A percentile compares a stretch with the other conserved stretches of the same genome.
Conservation (phyloP, 306 rosid genomes). For the Mucuna pruriens region DNA sequence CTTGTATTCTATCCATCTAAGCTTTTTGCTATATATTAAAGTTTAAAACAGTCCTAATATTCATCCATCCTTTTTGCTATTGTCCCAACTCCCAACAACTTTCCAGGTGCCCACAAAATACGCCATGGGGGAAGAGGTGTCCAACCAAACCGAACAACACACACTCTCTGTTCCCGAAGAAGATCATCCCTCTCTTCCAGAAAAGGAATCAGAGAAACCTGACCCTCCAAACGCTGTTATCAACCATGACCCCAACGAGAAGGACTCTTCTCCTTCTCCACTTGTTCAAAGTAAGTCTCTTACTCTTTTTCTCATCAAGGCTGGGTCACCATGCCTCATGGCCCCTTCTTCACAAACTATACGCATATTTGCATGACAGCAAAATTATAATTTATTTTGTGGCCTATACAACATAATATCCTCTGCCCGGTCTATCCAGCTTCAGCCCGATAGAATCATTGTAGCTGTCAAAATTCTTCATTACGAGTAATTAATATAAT, state of each 20-base stretch:
- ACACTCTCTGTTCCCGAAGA: slow-evolving; percentile 14
- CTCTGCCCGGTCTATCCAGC: no score
- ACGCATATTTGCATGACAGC: no score
- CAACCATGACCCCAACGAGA: slow-evolving; percentile 34
- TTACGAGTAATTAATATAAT: no score
- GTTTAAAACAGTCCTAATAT: not conserved
- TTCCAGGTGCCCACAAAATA: not conserved
- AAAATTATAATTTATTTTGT: no score
- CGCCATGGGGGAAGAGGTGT: slow-evolving; percentile 58
- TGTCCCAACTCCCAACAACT: not conserved
- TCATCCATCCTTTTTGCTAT: slow-evolving; percentile 9
- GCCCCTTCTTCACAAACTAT: no score
- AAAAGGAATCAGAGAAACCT: slow-evolving; percentile 18
- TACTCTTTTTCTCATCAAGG: not conserved
- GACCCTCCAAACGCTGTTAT: slow-evolving; percentile 27
- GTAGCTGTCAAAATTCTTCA: no score
- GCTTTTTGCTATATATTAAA: slow-evolving; percentile 15
- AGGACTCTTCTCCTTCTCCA: slow-evolving; percentile 28
- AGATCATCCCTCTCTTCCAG: not conserved
- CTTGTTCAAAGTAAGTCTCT: slow-evolving; percentile 46
- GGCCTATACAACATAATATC: no score
- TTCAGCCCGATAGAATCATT: no score
- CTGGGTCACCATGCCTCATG: no score
- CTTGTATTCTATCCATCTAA: not conserved
- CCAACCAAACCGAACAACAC: slow-evolving; percentile 39